phyloP scores from a whole-genome alignment of 495 filamentous ascomycete genomes.

The Penicillium simplicissimum region DNA sequence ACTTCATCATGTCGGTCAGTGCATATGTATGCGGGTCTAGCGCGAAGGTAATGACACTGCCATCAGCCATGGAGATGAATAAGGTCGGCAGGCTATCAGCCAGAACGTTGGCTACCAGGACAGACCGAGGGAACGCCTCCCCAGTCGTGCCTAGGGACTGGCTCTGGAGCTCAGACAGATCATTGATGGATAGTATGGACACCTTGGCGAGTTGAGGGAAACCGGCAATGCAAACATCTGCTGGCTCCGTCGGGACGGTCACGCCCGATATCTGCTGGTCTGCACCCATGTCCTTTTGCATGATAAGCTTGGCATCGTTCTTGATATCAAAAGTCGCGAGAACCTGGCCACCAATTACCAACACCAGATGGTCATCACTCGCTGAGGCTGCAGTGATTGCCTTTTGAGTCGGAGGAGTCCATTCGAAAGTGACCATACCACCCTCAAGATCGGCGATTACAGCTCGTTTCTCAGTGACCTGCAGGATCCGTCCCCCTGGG shows the following conservation, averaged over 20 bases:
- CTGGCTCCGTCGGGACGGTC: slow-evolving; percentile 55
- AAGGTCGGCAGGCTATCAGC: slow-evolving; percentile 65
- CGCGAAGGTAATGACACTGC: slow-evolving; percentile 83
- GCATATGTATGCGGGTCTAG: slow-evolving; percentile 58
- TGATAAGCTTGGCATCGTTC: slow-evolving; percentile 55
- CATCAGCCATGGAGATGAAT: slow-evolving; percentile 93
- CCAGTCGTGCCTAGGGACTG: slow-evolving; percentile 58
- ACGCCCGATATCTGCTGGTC: slow-evolving; percentile 83
- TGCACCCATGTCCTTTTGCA: slow-evolving; percentile 58
- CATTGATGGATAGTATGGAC: slow-evolving; percentile 64
- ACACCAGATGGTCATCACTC: slow-evolving; percentile 64
- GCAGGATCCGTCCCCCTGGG: slow-evolving; percentile 63
- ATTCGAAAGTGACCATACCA: slow-evolving; percentile 66
- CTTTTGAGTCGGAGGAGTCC: slow-evolving; percentile 58
- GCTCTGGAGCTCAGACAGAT: slow-evolving; percentile 62
- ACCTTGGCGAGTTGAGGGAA: slow-evolving; percentile 81
- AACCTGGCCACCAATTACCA: slow-evolving; percentile 69
- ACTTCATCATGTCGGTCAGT: slow-evolving; percentile 72
- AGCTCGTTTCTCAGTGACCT: slow-evolving; percentile 69
- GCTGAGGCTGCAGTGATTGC: slow-evolving; percentile 78
- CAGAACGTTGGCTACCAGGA: slow-evolving; percentile 75
- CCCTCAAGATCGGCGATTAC: slow-evolving; percentile 67
- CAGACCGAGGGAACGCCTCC: slow-evolving; percentile 76
- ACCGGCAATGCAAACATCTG: slow-evolving; percentile 67
- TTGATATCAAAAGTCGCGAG: slow-evolving; percentile 66